Percentiles rank a stretch among this genome's conserved stretches.
These are phyloP conservation scores for Solanum okadae DNA, from an alignment of 257 asterid species.

Conservation along the genomic window DNA sequence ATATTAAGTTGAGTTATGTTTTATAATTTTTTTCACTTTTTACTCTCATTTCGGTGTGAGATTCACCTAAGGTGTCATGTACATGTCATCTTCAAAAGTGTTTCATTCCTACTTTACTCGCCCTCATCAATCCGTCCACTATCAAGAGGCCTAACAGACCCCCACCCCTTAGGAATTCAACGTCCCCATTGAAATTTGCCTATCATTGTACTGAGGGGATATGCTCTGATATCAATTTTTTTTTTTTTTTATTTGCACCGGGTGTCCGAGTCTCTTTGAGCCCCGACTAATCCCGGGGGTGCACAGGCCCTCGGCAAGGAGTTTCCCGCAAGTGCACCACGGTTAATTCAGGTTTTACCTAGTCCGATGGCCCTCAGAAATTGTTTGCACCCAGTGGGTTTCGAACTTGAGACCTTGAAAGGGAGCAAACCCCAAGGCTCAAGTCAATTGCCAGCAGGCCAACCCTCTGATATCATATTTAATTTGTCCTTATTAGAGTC, in stretches of 20 bases:
- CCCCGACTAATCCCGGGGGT: too few relatives aligned
- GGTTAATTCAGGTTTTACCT: too few relatives aligned
- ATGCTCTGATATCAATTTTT: too few relatives aligned
- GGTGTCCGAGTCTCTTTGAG: too few relatives aligned
- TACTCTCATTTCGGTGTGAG: rapidly evolving
- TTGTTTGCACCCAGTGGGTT: too few relatives aligned
- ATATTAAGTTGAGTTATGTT: neutral
- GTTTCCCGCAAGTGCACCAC: too few relatives aligned
- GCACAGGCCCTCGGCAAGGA: too few relatives aligned
- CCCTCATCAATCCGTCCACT: rapidly evolving
- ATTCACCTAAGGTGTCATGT: neutral
- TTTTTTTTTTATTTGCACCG: too few relatives aligned
- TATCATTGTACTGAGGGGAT: neutral
- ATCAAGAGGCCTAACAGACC: neutral
- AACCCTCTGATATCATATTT: neutral
- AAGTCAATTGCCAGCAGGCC: too few relatives aligned
- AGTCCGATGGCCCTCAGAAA: too few relatives aligned
- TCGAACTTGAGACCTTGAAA: too few relatives aligned
- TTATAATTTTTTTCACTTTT: rapidly evolving
- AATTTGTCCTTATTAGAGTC: rapidly evolving
- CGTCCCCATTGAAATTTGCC: neutral
- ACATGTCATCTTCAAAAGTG: neutral
- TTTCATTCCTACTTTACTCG: neutral
- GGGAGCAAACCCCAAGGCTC: too few relatives aligned
- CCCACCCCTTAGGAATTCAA: neutral